A percentile compares a stretch with the other conserved stretches of the same genome.
phyloP scores from a whole-genome alignment of 768 basidiomycete genomes.

The Lactarius quietus region DNA sequence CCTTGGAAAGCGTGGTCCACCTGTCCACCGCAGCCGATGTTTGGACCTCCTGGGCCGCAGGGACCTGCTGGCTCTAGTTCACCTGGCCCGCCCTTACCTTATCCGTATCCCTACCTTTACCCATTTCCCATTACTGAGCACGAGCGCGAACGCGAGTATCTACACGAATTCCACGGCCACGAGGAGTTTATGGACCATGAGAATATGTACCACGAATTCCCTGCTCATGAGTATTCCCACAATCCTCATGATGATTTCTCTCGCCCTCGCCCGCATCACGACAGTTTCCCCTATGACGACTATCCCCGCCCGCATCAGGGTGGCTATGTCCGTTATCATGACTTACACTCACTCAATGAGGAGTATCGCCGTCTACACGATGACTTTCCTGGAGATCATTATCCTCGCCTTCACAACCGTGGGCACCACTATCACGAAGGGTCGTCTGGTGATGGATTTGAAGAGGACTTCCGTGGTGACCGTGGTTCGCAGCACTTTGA shows the following conservation, averaged over 20 bases:
- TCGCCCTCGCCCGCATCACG: not conserved
- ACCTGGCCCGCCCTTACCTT: not conserved
- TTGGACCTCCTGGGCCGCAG: not conserved
- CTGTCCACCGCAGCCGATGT: not conserved
- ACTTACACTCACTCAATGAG: not conserved
- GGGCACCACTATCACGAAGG: not conserved
- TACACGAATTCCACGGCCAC: not conserved
- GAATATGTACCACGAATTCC: slow-evolving; percentile 4
- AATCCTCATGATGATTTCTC: not conserved
- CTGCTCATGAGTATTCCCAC: not conserved
- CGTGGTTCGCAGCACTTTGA: not conserved
- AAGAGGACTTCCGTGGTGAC: not conserved
- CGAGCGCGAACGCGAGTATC: not conserved
- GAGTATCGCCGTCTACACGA: not conserved
- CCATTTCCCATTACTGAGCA: too few species aligned
- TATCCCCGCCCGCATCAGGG: not conserved
- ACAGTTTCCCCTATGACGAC: not conserved
- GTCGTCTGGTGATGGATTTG: not conserved
- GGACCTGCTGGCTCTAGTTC: not conserved
- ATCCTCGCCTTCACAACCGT: not conserved
- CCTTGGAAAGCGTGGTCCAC: not conserved
- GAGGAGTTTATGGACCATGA: not conserved
- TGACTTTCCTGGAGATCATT: not conserved
- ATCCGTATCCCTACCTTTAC: not conserved
- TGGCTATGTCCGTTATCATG: not conserved